A percentile compares a stretch with the other conserved stretches of the same genome.
Evolutionary conservation across 306 rosid genomes (phyloP).

Genomic region (Cucumis cinereus): DNA sequence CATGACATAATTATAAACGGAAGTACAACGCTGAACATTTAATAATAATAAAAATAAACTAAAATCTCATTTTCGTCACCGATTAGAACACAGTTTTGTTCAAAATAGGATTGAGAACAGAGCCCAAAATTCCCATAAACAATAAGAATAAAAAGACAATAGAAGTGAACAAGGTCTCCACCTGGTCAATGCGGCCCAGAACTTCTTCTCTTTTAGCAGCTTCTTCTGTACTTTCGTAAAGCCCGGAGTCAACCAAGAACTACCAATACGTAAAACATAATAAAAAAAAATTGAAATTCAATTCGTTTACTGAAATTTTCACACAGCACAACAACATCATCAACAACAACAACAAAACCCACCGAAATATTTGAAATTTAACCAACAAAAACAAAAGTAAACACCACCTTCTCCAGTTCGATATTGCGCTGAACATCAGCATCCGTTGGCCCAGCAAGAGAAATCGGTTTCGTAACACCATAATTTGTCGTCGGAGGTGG

Average conservation of each 20-base stretch:
- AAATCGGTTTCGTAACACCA: conserved; percentile 67
- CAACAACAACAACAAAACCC: not conserved
- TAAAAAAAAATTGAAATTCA: not conserved
- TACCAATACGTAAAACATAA: conserved; percentile 3
- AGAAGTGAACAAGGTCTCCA: conserved; percentile 9
- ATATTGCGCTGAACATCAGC: conserved; percentile 56
- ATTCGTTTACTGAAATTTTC: not conserved
- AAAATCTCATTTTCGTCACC: not conserved
- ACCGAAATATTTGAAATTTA: not conserved
- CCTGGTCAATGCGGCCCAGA: conserved; percentile 63
- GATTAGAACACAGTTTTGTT: not conserved
- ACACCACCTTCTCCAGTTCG: conserved; percentile 57
- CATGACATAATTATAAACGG: not conserved
- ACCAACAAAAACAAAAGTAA: not conserved
- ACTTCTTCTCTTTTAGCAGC: conserved; percentile 57
- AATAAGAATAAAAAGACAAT: not conserved
- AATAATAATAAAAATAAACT: not conserved
- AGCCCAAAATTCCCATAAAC: not conserved
- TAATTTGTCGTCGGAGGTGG: conserved; percentile 25
- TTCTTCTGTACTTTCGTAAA: conserved; percentile 64
- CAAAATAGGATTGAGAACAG: not conserved
- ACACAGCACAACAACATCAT: not conserved
- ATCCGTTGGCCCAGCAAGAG: conserved; percentile 65
- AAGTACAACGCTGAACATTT: not conserved
- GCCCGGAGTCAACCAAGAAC: conserved; percentile 74